phyloP scores from a whole-genome alignment of 169 alveolate genomes.

The Eimeria zaria region DNA sequence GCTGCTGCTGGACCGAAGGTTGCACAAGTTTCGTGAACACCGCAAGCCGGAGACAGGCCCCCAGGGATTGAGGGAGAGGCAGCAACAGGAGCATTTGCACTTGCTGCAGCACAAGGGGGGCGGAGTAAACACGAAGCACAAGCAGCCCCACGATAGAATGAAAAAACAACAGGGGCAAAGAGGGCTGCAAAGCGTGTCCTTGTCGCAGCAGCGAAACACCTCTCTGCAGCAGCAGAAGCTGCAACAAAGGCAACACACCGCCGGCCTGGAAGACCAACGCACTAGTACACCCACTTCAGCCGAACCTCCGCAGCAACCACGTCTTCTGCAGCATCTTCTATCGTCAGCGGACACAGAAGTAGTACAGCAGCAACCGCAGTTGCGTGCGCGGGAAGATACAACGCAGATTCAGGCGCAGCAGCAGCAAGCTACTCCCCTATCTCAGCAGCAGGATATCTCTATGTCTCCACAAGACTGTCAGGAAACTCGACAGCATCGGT shows the following conservation, averaged over 20 bases:
- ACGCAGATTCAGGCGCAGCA: not conserved
- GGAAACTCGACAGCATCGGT: not conserved
- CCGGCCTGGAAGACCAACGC: not conserved
- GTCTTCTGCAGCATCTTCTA: not conserved
- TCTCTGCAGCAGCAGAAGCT: not conserved
- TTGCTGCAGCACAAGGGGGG: not conserved
- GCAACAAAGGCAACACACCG: not conserved
- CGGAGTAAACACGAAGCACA: not conserved
- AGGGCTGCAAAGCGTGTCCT: not conserved
- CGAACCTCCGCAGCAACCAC: not conserved
- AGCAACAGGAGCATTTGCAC: constrained; percentile 37
- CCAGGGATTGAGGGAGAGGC: constrained; percentile 18
- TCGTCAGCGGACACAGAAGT: not conserved
- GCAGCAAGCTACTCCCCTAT: not conserved
- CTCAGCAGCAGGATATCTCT: not conserved
- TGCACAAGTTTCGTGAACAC: not conserved
- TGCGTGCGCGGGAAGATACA: not conserved
- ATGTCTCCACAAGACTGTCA: not conserved
- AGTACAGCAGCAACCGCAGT: not conserved
- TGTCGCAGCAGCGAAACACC: not conserved
- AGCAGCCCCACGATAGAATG: not conserved
- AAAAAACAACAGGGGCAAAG: not conserved
- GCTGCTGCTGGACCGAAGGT: constrained; percentile 34
- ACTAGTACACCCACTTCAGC: not conserved
- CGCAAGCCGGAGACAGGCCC: constrained; percentile 12